A percentile compares a stretch with the other conserved stretches of the same genome.
Evolutionary conservation across 2,329 filamentous ascomycete genomes (phyloP).

Genomic region (Cladorrhinum sp.): DNA sequence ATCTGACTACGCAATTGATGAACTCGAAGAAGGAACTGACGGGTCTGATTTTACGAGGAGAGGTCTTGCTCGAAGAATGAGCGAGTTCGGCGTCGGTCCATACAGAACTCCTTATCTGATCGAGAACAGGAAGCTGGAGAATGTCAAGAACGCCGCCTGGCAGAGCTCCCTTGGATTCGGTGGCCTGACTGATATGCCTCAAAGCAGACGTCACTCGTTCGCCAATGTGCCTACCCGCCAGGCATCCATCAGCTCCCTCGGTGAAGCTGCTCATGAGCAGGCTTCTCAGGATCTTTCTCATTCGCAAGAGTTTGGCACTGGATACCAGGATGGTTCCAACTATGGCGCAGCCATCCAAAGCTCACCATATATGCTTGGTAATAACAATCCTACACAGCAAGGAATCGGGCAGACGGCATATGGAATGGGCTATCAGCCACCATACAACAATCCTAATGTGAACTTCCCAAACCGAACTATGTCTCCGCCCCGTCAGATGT

Average conservation of each 20-base stretch:
- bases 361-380: slow-evolving; percentile 40
- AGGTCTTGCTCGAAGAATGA: slow-evolving; percentile 52
- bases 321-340: slow-evolving; percentile 38
- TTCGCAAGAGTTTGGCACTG: slow-evolving; percentile 41
- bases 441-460: slow-evolving; percentile 38
- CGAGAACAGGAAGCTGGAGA: slow-evolving; percentile 62
- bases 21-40: slow-evolving; percentile 63
- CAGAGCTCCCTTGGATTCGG: slow-evolving; percentile 68
- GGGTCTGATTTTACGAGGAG: slow-evolving; percentile 47
- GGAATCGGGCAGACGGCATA: slow-evolving; percentile 38
- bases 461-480: slow-evolving; percentile 50
- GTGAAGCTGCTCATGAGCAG: slow-evolving; percentile 51
- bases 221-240: slow-evolving; percentile 66
- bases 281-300: slow-evolving; percentile 43
- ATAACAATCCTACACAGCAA: slow-evolving; percentile 35
- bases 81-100: slow-evolving; percentile 49
- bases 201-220: slow-evolving; percentile 78
- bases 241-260: slow-evolving; percentile 59
- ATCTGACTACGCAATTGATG: slow-evolving; percentile 70
- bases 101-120: slow-evolving; percentile 49
- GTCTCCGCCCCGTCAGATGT: slow-evolving; percentile 62
- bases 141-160: slow-evolving; percentile 67
- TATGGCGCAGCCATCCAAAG: slow-evolving; percentile 34
- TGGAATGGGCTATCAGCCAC: slow-evolving; percentile 44
- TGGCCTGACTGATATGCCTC: slow-evolving; percentile 59